Conservation (phyloP, 441 rosid species). For the Rhodomyrtus psidioides region DNA sequence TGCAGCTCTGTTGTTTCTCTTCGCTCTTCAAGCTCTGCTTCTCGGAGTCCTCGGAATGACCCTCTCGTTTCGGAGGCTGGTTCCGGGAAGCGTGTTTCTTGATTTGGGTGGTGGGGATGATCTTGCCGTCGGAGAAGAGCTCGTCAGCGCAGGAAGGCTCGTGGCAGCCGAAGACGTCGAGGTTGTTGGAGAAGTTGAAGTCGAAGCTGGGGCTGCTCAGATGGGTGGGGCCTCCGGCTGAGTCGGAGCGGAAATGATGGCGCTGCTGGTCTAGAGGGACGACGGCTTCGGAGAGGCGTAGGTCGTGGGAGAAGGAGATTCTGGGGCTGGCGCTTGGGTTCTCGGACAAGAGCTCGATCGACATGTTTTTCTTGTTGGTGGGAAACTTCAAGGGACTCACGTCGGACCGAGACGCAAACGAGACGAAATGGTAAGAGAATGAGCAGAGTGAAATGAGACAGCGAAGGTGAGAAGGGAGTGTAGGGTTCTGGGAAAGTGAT, state of each 20-base stretch:
- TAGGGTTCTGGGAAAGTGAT: not conserved
- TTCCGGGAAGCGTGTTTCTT: not conserved
- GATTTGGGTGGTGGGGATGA: constrained; percentile 2
- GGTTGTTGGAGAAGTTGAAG: constrained; percentile 2
- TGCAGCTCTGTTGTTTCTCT: not conserved
- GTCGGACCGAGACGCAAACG: not conserved
- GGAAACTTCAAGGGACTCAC: not conserved
- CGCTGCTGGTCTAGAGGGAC: not conserved
- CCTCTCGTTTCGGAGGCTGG: not conserved
- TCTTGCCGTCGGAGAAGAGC: constrained; percentile 5
- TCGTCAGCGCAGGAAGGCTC: constrained; percentile 10
- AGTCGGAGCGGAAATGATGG: not conserved
- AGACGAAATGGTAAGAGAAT: not conserved
- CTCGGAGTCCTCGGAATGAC: not conserved
- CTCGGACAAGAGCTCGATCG: constrained; percentile 4
- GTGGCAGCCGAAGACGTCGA: not conserved
- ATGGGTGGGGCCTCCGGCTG: not conserved
- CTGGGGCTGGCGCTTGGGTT: constrained; percentile 2
- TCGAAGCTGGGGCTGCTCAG: constrained; percentile 3
- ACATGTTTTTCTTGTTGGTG: not conserved
- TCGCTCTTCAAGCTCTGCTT: not conserved
- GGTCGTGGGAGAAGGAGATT: constrained; percentile 14
- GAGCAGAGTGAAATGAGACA: not conserved
- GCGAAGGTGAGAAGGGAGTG: not conserved
- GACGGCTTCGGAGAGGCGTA: not conserved